Base-by-base conservation (phyloP, 1,284 basidiomycete genomes). In the Porogramme epimiltina region DNA sequence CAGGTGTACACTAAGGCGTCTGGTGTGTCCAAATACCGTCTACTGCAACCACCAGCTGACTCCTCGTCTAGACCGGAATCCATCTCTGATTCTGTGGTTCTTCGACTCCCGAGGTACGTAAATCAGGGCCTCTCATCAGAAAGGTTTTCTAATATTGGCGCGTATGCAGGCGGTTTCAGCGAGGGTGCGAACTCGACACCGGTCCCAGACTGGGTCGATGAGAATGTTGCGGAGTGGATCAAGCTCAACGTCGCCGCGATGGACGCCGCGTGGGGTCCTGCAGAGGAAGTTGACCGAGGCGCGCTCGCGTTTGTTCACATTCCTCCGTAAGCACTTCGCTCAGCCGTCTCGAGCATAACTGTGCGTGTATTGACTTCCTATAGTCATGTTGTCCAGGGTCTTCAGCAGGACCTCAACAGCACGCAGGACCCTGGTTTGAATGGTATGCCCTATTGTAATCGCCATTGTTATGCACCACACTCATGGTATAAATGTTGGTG, bases 251-350 rank as follows among this genome's bases (percentile, higher is more conserved):
- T 78, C 0, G 52, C 60, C 1, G 49, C 67, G 37, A 85, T 85
- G 86, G 69, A 85, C 49, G 52, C 52, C 1, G 73, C 71, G 2
- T 89, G 85, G 85, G 84, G 85, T 10, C 73, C 78, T 2, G 66
- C 76, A 0, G 71, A 74, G 15, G 62, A 66, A 1, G 70, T 49
- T 10, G 50, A 45, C 6, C 51, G 84, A 22, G 78, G 74, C 23
- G 79, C 86, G 2, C 59, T 89, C 3, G 85, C 80, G 0, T 89
- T 89, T 59, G 83, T 88, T 13, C 86, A 88, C 60, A 87, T 88
- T 50, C 86, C 86, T 18, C 66, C 67, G 67, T 66, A 20, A 40
- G 62, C 40, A 20, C 9, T 18, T 9, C n/a, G 31, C 2, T 11
- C 8, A 22, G 23, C 20, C 8, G 20, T 22, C 16, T 9, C 22